These are phyloP conservation scores for Galeopsis tetrahit DNA, from an alignment of 257 asterid species.

Conservation along the genomic window DNA sequence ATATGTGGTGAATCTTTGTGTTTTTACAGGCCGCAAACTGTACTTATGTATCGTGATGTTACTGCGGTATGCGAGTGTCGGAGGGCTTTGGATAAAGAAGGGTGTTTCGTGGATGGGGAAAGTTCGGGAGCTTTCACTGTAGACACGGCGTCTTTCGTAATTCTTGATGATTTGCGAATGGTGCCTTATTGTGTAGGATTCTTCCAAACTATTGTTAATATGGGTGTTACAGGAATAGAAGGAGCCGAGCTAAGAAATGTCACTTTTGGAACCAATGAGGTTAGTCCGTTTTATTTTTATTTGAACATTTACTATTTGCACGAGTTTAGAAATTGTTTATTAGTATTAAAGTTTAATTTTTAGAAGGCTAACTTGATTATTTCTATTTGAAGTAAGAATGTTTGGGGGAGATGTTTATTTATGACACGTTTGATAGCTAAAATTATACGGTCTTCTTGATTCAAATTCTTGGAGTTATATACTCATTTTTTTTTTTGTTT, in stretches of 20 bases:
- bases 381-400: no score
- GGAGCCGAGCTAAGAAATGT: background rate
- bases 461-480: no score
- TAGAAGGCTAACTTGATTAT: no score
- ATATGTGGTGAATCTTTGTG: background rate
- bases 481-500: no score
- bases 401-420: no score
- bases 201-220: background rate
- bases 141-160: background rate
- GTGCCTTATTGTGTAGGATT: background rate
- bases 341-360: no score
- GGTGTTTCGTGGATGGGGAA: accelerated
- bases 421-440: no score
- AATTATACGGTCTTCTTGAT: no score
- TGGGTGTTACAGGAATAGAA: background rate
- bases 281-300: background rate
- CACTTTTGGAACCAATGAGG: background rate
- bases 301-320: no score
- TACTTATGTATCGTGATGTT: background rate
- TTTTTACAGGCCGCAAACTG: accelerated
- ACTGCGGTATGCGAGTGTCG: slow-evolving; percentile 6
- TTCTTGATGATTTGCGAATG: background rate
- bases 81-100: background rate
- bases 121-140: background rate
- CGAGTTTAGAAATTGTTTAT: no score